Evolutionary conservation across 768 basidiomycete genomes (phyloP), one percentile per base, ranked within the genome.

Genomic region (Chlorophyllum brunneum): DNA sequence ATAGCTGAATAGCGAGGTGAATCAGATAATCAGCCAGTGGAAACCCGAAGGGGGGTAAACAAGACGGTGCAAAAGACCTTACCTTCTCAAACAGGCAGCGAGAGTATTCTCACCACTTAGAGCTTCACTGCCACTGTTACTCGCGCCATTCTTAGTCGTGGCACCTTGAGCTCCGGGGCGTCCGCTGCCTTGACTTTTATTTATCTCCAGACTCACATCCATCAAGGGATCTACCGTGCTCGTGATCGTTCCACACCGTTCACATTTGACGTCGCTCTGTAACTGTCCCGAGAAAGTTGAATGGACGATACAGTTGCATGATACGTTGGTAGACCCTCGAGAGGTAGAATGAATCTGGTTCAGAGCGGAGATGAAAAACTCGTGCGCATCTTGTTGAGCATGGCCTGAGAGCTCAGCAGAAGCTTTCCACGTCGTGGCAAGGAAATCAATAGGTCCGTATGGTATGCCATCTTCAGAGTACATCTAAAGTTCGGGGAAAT

Each of bases 351-450:
- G 95, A 9, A 97, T 88, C 58, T 92, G 88, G 61, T 95, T 94
- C 22, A 98, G 73, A 0, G 85, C 80, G 15, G 85, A 78, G 24
- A 92, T 89, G 66, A 92, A 89, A 63, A 84, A 88, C 65, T 92
- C 87, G 73, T 95, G 92, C 2, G 92, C 91, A 56, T 98, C 95
- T 62, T 95, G 95, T 65, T 98, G 95, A 0, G 91, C 83, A 62
- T 98, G 92, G 2, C 94, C 95, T 4, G 92, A 82, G 23, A 98
- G 74, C 55, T 95, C 92, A 0, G 85, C 69, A 0, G 87, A 85
- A 56, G 77, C 79, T 59, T 77, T 81, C 95, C 94, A 98, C 29
- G 87, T 89, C 23, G 88, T 85, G 11, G 85, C 76, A 6, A 98
- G 78, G 63, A 98, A 87, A 2, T 83, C 82, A 2, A 85, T 81